Evolutionary conservation across 2,329 filamentous ascomycete species (phyloP).

Genomic region (Alternaria consortialis): DNA sequence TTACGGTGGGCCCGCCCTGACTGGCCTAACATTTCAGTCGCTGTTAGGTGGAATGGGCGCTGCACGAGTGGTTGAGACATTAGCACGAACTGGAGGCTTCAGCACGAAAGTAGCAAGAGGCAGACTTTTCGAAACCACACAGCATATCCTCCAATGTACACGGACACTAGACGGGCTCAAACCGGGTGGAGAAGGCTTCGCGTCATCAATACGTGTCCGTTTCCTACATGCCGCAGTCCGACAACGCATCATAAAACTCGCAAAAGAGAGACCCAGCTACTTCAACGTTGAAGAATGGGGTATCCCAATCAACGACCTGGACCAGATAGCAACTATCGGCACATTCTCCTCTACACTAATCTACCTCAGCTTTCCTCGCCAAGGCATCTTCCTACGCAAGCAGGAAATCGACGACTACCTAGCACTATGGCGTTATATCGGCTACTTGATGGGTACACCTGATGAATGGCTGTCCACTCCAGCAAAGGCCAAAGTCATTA

Average conservation of each 20-base stretch:
- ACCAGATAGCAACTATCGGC: slow-evolving; percentile 75
- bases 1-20: slow-evolving; percentile 73
- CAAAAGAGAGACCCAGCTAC: slow-evolving; percentile 65
- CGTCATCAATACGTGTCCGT: slow-evolving; percentile 72
- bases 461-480: slow-evolving; percentile 67
- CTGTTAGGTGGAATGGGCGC: slow-evolving; percentile 76
- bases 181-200: slow-evolving; percentile 72
- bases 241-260: slow-evolving; percentile 69
- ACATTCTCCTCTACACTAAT: slow-evolving; percentile 74
- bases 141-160: slow-evolving; percentile 78
- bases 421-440: slow-evolving; percentile 79
- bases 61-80: slow-evolving; percentile 76
- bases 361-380: slow-evolving; percentile 74
- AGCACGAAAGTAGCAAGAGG: slow-evolving; percentile 71
- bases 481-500: slow-evolving; percentile 65
- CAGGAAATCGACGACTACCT: slow-evolving; percentile 75
- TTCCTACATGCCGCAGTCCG: slow-evolving; percentile 75
- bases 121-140: slow-evolving; percentile 75
- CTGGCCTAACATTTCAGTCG: slow-evolving; percentile 70
- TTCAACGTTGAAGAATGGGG: slow-evolving; percentile 68
- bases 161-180: slow-evolving; percentile 70
- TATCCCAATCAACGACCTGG: slow-evolving; percentile 78
- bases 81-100: slow-evolving; percentile 79
- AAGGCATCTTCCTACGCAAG: slow-evolving; percentile 71
- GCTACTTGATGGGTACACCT: slow-evolving; percentile 74